These are phyloP conservation scores for Meredithiella fracta DNA, from an alignment of 2,329 filamentous ascomycete genomes.

Conservation along the genomic window DNA sequence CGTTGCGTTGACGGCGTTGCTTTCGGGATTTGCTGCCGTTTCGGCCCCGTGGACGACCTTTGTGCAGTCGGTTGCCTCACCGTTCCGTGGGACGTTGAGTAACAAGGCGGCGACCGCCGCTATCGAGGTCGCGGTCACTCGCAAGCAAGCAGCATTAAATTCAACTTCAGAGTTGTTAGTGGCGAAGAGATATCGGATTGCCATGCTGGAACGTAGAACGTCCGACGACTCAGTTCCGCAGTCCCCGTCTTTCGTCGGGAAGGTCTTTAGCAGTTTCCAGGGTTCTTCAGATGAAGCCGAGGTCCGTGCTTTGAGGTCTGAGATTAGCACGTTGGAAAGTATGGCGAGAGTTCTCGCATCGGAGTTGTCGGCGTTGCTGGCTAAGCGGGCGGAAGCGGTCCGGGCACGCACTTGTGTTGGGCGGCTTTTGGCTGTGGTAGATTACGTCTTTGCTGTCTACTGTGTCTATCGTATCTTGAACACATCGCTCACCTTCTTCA, in stretches of 20 bases:
- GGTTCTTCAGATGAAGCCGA: conserved; percentile 46
- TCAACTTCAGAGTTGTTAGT: conserved; percentile 63
- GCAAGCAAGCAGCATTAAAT: conserved; percentile 64
- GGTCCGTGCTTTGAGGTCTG: conserved; percentile 48
- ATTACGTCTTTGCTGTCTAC: conserved; percentile 61
- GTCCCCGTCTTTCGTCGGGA: conserved; percentile 46
- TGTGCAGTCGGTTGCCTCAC: conserved; percentile 32
- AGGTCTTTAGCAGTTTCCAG: conserved; percentile 55
- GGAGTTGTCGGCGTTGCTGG: conserved; percentile 44
- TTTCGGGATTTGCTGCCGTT: conserved; percentile 83
- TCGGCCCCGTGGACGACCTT: conserved; percentile 77
- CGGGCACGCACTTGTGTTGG: conserved; percentile 53
- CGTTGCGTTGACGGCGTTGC: conserved; percentile 67
- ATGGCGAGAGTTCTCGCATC: conserved; percentile 59
- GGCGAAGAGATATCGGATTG: conserved; percentile 56
- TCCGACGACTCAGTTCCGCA: conserved; percentile 6
- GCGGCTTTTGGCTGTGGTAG: conserved; percentile 42
- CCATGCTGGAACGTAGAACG: conserved; percentile 44
- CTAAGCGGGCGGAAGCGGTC: conserved; percentile 44
- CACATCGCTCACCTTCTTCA: conserved; percentile 50
- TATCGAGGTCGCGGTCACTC: conserved; percentile 55
- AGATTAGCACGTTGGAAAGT: conserved; percentile 62
- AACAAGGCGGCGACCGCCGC: conserved; percentile 33
- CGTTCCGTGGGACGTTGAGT: conserved; percentile 22
- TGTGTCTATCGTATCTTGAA: conserved; percentile 70